Evolutionary conservation across 352 stramenopile genomes (phyloP).

Genomic region (Globisporangium abappressorium): DNA sequence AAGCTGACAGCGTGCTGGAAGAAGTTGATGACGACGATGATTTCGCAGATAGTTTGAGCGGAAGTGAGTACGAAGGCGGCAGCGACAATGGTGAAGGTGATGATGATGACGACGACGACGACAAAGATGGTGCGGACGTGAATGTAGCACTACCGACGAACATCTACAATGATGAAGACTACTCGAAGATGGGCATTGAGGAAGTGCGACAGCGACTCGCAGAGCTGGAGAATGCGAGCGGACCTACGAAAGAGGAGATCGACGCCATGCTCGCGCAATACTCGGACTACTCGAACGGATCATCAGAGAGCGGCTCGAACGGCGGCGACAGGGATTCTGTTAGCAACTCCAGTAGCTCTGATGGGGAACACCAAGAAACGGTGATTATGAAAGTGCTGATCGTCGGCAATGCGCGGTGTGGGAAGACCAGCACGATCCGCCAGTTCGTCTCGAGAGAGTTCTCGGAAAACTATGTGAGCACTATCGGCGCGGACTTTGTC

Average conservation of each 20-base stretch:
- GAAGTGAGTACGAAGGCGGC: background rate
- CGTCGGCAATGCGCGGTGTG: slow-evolving; percentile 83
- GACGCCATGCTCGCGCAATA: slow-evolving; percentile 60
- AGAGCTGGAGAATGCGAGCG: slow-evolving; percentile 40
- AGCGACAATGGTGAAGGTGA: background rate
- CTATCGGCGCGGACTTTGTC: slow-evolving; percentile 84
- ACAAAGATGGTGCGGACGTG: background rate
- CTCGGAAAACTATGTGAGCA: slow-evolving; percentile 81
- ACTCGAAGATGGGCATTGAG: slow-evolving; percentile 30
- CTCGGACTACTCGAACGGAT: slow-evolving; percentile 29
- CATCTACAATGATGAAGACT: slow-evolving; percentile 13
- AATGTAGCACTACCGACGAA: background rate
- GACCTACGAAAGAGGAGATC: slow-evolving; percentile 57
- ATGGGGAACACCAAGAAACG: slow-evolving; percentile 27
- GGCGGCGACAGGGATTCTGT: slow-evolving; percentile 1
- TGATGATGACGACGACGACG: background rate
- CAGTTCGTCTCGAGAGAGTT: slow-evolving; percentile 73
- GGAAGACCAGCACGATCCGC: slow-evolving; percentile 86
- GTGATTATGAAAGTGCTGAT: slow-evolving; percentile 86
- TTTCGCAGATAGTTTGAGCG: background rate
- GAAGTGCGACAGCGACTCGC: slow-evolving; percentile 46
- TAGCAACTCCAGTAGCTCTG: slow-evolving; percentile 14
- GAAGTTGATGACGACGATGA: slow-evolving; percentile 19
- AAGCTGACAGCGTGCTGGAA: slow-evolving; percentile 21
- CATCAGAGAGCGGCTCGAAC: background rate